phyloP scores from a whole-genome alignment of 2,329 filamentous ascomycete species.

The Aspergillus oerlinghausenensis region DNA sequence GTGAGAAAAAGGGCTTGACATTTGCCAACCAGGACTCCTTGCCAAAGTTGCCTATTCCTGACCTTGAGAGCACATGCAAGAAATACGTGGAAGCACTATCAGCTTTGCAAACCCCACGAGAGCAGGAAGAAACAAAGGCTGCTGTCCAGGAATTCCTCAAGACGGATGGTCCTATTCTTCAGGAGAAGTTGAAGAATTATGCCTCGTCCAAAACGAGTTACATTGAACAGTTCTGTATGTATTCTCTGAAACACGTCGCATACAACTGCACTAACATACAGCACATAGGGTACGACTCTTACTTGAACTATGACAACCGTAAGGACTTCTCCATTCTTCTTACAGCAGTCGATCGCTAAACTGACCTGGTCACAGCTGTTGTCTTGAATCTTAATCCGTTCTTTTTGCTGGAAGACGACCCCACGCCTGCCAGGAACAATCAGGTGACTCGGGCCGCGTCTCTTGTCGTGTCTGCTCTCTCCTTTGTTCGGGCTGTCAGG shows the following conservation, averaged over 20 bases:
- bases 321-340: constrained; percentile 16
- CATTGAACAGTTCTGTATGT: constrained; percentile 96
- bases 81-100: constrained; percentile 76
- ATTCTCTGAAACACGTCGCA: background rate
- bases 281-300: constrained; percentile 87
- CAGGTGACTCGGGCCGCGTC: constrained; percentile 94
- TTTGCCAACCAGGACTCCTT: constrained; percentile 85
- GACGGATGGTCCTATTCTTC: constrained; percentile 74
- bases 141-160: constrained; percentile 80
- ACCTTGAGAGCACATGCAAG: constrained; percentile 70
- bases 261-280: constrained; percentile 4
- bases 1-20: constrained; percentile 66
- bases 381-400: constrained; percentile 97
- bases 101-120: constrained; percentile 73
- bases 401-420: constrained; percentile 95
- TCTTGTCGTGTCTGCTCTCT: constrained; percentile 80
- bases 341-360: background rate
- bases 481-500: constrained; percentile 87
- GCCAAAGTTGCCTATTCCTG: constrained; percentile 88
- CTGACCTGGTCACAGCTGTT: constrained; percentile 52
- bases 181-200: constrained; percentile 86
- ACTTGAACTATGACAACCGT: constrained; percentile 93
- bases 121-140: constrained; percentile 75
- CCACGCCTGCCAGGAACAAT: constrained; percentile 91
- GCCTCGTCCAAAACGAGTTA: constrained; percentile 89